Base-by-base conservation (phyloP, 176 grass and related monocot species). In the Urochloa ruziziensis region DNA sequence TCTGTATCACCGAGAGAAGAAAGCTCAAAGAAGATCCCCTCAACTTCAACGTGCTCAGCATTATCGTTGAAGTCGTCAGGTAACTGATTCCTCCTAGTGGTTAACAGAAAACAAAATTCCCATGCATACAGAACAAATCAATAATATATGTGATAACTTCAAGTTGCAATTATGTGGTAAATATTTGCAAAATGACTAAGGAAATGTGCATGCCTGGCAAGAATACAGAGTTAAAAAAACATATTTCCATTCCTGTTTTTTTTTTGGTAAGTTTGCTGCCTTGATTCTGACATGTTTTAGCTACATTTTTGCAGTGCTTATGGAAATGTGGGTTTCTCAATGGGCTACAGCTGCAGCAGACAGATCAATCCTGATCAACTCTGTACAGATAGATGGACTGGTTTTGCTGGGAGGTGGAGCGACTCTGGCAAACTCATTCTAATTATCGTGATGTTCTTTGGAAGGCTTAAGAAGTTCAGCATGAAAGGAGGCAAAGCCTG, bases 251-350 rank as follows among this genome's bases (percentile, higher is more conserved):
- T 51, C 43, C 8, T n/a, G n/a, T n/a, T 65, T 72, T 4, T 60
- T 25, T 51, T 0, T 59, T 73, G 40, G 10, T 30, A 70, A 5
- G 0, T 25, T 77, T 72, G 34, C 36, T 62, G 35, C 12, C 44
- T 67, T 40, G 29, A 83, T 57, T 43, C 62, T 78, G 82, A 80
- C 56, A 40, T 53, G 4, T 61, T 21, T 56, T 13, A 15, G 21
- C 40, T 42, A 30, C 73, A 10, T 69, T 72, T 72, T 69, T 90
- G 82, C 79, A 94, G 93, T 72, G 87, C 93, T 28, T 90, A 94
- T 19, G 93, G 90, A 80, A 94, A 92, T 74, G 90, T 94, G 33
- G 90, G 88, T 0, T 86, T 88, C 52, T 96, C 90, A 52, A 39
- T 86, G 48, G 88, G 88, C 49, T 96, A 96, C 70, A 96, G 90